Conservation (phyloP, 2,329 filamentous ascomycete species). For the Eurotiales sp. region DNA sequence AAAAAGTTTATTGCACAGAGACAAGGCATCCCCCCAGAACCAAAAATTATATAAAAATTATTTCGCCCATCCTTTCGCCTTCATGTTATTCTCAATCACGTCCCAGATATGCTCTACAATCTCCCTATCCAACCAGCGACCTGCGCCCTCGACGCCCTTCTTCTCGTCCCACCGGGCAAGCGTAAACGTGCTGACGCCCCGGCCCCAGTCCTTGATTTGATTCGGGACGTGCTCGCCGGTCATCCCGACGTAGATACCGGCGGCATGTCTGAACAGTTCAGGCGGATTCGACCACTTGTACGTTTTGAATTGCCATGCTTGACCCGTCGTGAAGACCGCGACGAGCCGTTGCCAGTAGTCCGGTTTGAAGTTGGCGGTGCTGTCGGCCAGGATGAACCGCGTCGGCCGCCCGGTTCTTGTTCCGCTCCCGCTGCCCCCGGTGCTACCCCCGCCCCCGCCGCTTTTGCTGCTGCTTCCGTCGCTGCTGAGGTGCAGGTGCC, state of each 20-base stretch:
- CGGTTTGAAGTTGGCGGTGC: slow-evolving; percentile 90
- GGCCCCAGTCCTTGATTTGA: slow-evolving; percentile 77
- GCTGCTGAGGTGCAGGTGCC: slow-evolving; percentile 34
- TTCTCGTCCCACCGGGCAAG: slow-evolving; percentile 77
- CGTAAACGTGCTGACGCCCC: slow-evolving; percentile 71
- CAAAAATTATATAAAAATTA: too few species aligned
- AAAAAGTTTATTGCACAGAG: too few species aligned
- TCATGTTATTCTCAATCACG: slow-evolving; percentile 82
- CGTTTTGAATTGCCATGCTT: slow-evolving; percentile 97
- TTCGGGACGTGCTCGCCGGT: slow-evolving; percentile 75
- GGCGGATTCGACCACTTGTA: slow-evolving; percentile 92
- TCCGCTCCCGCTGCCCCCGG: slow-evolving; percentile 46
- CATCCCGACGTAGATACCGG: slow-evolving; percentile 90
- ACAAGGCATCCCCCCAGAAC: too few species aligned
- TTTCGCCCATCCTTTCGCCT: slow-evolving; percentile 67
- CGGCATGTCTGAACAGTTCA: slow-evolving; percentile 83
- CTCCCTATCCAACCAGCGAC: slow-evolving; percentile 81
- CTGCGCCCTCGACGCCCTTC: slow-evolving; percentile 31
- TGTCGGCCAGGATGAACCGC: slow-evolving; percentile 93
- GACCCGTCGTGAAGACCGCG: slow-evolving; percentile 94
- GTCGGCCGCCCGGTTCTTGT: slow-evolving; percentile 59
- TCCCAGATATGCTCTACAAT: slow-evolving; percentile 92
- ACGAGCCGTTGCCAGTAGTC: slow-evolving; percentile 97
- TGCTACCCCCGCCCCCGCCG: slow-evolving; percentile 10
- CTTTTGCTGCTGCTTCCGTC: neutral